These are phyloP conservation scores for Cyclocybe aegerita DNA, from an alignment of 768 basidiomycete genomes.

Conservation along the genomic window DNA sequence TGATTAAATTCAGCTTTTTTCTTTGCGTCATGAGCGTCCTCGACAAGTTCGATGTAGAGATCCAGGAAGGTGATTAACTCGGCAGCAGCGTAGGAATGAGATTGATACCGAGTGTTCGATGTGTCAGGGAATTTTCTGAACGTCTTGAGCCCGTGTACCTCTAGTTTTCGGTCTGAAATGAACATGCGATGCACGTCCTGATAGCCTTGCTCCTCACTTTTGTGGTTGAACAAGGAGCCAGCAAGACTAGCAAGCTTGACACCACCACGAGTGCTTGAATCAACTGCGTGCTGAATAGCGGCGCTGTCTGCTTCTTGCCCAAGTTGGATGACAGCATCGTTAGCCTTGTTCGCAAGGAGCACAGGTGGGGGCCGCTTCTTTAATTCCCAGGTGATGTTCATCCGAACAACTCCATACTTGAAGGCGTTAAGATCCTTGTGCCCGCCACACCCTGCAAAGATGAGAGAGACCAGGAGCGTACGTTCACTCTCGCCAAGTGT, in stretches of 20 bases:
- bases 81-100: too few relatives aligned
- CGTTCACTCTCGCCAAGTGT: conserved; percentile 12
- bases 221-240: conserved; percentile 25
- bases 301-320: conserved; percentile 4
- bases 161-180: too few relatives aligned
- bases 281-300: conserved; percentile 12
- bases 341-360: conserved; percentile 25
- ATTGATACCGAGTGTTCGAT: too few relatives aligned
- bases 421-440: conserved; percentile 32
- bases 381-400: conserved; percentile 12
- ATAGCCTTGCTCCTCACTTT: conserved; percentile 27
- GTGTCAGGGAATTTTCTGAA: too few relatives aligned
- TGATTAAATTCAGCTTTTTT: too few relatives aligned
- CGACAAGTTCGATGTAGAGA: too few relatives aligned
- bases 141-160: too few relatives aligned
- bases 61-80: too few relatives aligned
- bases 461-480: conserved; percentile 11
- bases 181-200: too few relatives aligned
- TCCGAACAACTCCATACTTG: conserved; percentile 18
- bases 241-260: conserved; percentile 21
- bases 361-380: conserved; percentile 16
- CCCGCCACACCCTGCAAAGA: conserved; percentile 26
- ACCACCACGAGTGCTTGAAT: conserved; percentile 21
- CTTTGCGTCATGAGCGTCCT: too few relatives aligned
- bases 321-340: conserved; percentile 17